A percentile compares a stretch with the other conserved stretches of the same genome.
phyloP scores from a whole-genome alignment of 1,139 yeast genomes.

The Hyphopichia wangnamkhiaoensis region DNA sequence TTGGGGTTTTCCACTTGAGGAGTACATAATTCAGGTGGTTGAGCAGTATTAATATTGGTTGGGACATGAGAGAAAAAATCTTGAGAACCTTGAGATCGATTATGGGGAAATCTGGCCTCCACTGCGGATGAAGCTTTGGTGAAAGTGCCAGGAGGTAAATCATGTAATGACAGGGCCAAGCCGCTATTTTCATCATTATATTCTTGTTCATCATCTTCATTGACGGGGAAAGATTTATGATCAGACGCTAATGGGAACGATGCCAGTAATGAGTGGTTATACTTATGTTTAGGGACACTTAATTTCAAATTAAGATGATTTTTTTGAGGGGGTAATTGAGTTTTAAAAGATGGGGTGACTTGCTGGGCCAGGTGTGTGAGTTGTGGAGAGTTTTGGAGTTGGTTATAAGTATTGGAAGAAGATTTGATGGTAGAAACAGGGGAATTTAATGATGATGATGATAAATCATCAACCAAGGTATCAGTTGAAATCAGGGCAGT shows the following conservation, averaged over 20 bases:
- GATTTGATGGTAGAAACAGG: no score
- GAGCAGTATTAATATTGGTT: neutral
- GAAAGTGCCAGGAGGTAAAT: conserved; percentile 8
- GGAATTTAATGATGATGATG: neutral
- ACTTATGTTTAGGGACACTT: conserved; percentile 3
- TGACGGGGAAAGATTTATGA: conserved; percentile 12
- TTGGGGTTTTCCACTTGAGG: no score
- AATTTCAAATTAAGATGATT: conserved; percentile 10
- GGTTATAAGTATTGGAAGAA: neutral
- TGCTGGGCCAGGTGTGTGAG: neutral
- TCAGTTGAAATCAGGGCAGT: conserved; percentile 21
- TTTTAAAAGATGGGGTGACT: no score
- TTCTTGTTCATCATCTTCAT: conserved; percentile 14
- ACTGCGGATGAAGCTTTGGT: conserved; percentile 7
- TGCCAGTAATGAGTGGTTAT: conserved; percentile 2
- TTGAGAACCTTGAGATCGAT: neutral
- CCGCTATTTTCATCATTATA: conserved; percentile 4
- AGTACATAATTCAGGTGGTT: no score
- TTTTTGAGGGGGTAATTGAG: conserved; percentile 1
- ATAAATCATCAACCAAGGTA: conserved; percentile 26
- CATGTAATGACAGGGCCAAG: neutral
- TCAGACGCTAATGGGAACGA: conserved; percentile 9
- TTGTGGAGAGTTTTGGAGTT: neutral
- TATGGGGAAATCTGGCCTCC: conserved; percentile 4
- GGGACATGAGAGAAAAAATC: neutral